Evolutionary conservation across 2,329 filamentous ascomycete genomes (phyloP).

Genomic region (Dryadomyces quercivorus): DNA sequence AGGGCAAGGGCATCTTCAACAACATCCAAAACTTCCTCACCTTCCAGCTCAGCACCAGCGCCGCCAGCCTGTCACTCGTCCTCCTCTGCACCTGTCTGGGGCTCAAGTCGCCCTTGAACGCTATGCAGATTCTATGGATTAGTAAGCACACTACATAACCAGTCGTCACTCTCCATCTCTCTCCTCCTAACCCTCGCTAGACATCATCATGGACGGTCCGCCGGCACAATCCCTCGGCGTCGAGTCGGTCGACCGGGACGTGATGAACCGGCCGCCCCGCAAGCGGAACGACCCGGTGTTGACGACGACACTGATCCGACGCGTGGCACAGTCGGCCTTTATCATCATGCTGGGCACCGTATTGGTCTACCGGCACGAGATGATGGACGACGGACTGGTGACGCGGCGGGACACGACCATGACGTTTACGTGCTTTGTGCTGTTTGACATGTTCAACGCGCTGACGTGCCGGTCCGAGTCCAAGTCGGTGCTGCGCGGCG

Average conservation of each 20-base stretch:
- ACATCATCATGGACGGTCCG: conserved; percentile 98
- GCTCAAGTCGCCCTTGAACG: conserved; percentile 90
- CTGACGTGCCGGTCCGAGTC: conserved; percentile 82
- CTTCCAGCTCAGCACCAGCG: conserved; percentile 94
- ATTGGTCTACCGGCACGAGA: conserved; percentile 81
- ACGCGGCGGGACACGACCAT: conserved; percentile 94
- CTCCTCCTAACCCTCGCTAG: conserved; percentile 32
- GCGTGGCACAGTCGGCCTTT: conserved; percentile 74
- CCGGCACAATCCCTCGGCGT: conserved; percentile 95
- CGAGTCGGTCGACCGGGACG: conserved; percentile 83
- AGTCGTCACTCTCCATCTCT: not conserved
- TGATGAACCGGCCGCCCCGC: conserved; percentile 85
- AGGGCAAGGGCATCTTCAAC: conserved; percentile 98
- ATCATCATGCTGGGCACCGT: conserved; percentile 93
- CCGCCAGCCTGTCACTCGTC: conserved; percentile 82
- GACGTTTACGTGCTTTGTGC: conserved; percentile 97
- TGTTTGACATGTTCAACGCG: conserved; percentile 99
- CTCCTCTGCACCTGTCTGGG: conserved; percentile 86
- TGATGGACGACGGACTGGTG: conserved; percentile 70
- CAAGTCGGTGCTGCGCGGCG: conserved; percentile 79
- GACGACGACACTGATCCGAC: conserved; percentile 68
- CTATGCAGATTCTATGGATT: conserved; percentile 99
- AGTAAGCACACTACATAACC: conserved; percentile 57
- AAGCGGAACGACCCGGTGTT: conserved; percentile 80
- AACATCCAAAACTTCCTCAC: conserved; percentile 99